Conservation (phyloP, 1,139 yeast genomes). For the Debaryomycetaceae sp. region DNA sequence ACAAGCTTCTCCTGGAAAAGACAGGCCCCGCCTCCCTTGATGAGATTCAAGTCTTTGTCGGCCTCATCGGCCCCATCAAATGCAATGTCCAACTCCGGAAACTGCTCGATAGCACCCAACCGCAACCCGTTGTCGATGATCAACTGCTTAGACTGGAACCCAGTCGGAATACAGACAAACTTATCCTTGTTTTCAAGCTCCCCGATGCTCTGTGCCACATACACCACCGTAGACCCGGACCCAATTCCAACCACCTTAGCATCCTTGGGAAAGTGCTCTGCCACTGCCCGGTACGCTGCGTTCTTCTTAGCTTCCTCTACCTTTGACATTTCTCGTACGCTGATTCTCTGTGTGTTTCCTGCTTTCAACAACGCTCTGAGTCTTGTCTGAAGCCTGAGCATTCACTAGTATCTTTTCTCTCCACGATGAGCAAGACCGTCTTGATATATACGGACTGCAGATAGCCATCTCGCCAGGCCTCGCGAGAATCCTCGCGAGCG, state of each 20-base stretch:
- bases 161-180: conserved; percentile 88
- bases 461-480: no score
- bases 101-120: conserved; percentile 81
- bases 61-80: conserved; percentile 99
- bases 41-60: conserved; percentile 73
- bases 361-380: background rate
- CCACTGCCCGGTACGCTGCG: conserved; percentile 92
- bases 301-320: conserved; percentile 72
- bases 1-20: conserved; percentile 94
- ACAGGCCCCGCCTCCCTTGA: conserved; percentile 99
- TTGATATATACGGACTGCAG: no score
- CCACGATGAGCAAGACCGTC: background rate
- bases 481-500: no score
- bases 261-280: conserved; percentile 69
- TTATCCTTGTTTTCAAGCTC: conserved; percentile 55
- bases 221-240: conserved; percentile 94
- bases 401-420: background rate
- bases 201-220: conserved; percentile 92
- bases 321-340: conserved; percentile 6
- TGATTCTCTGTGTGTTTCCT: background rate
- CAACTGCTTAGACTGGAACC: conserved; percentile 88
- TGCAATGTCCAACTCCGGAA: conserved; percentile 77
- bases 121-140: conserved; percentile 77
- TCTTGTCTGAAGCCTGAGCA: background rate
- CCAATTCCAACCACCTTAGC: conserved; percentile 90